Conservation (phyloP, 2,329 filamentous ascomycete genomes). For the Fusarium citri region DNA sequence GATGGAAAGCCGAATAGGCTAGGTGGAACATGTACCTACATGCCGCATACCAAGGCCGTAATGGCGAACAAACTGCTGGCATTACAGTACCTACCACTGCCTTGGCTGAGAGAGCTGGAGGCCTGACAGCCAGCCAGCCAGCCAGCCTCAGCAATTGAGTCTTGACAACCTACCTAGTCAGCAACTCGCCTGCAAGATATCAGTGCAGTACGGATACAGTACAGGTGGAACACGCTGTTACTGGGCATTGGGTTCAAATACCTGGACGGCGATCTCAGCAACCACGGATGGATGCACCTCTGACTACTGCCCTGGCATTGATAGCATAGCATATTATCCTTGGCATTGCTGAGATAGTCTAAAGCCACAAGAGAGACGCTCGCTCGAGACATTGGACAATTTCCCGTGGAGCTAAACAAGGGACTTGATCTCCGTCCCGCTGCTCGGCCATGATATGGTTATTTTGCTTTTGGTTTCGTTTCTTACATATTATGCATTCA, state of each 20-base stretch:
- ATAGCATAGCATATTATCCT: not conserved
- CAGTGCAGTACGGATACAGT: no score
- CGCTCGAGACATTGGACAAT: constrained; percentile 3
- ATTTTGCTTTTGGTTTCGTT: constrained; percentile 10
- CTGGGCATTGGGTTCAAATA: not conserved
- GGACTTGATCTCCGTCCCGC: constrained; percentile 16
- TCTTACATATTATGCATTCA: constrained; percentile 11
- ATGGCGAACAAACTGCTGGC: constrained; percentile 33
- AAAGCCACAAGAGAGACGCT: constrained; percentile 14
- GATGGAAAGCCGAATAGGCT: constrained; percentile 26
- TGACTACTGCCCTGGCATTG: not conserved
- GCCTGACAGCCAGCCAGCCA: constrained; percentile 4
- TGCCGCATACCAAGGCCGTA: constrained; percentile 32
- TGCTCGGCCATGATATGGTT: constrained; percentile 13
- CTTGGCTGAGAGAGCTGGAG: constrained; percentile 4
- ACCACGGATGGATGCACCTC: constrained; percentile 31
- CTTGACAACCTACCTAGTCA: not conserved
- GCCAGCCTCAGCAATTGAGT: constrained; percentile 1
- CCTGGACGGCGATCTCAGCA: not conserved
- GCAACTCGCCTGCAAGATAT: not conserved
- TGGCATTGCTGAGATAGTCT: constrained; percentile 27
- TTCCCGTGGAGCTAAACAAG: constrained; percentile 18
- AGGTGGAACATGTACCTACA: constrained; percentile 39
- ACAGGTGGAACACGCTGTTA: not conserved
- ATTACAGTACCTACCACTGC: constrained; percentile 24